Percentiles rank a stretch among this genome's conserved stretches.
Evolutionary conservation across 805 yeast species (phyloP).

Genomic region (Ogataea pini): DNA sequence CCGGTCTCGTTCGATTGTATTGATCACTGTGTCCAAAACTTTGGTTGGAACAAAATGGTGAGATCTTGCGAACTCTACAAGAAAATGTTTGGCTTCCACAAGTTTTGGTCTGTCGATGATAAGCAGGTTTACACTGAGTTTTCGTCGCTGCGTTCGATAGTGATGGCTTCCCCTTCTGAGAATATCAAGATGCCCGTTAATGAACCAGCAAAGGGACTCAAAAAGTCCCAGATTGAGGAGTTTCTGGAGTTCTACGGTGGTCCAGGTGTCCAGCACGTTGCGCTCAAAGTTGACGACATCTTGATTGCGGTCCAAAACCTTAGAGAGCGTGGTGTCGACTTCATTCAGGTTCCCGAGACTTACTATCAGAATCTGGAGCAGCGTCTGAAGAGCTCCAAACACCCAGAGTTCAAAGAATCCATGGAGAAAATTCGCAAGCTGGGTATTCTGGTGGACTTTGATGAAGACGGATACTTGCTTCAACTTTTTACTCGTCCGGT

Average conservation of each 20-base stretch:
- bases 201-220: slow-evolving; percentile 73
- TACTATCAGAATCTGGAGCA: slow-evolving; percentile 57
- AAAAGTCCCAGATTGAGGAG: slow-evolving; percentile 79
- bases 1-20: slow-evolving; percentile 43
- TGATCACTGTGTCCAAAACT: slow-evolving; percentile 84
- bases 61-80: slow-evolving; percentile 60
- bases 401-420: slow-evolving; percentile 52
- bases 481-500: slow-evolving; percentile 80
- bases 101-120: slow-evolving; percentile 86
- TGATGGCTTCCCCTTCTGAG: slow-evolving; percentile 71
- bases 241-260: slow-evolving; percentile 74
- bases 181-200: slow-evolving; percentile 77
- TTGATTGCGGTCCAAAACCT: slow-evolving; percentile 53
- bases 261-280: slow-evolving; percentile 85
- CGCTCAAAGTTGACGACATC: slow-evolving; percentile 64
- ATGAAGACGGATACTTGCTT: slow-evolving; percentile 70
- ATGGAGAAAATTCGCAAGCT: slow-evolving; percentile 49
- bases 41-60: slow-evolving; percentile 67
- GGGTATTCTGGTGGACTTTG: slow-evolving; percentile 74
- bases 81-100: slow-evolving; percentile 66
- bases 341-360: slow-evolving; percentile 56
- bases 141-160: slow-evolving; percentile 71
- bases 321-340: slow-evolving; percentile 65
- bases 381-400: slow-evolving; percentile 41
- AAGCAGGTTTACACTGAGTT: slow-evolving; percentile 66